Base-by-base conservation (phyloP, 2,329 filamentous ascomycete genomes). In the Graphium sp. region DNA sequence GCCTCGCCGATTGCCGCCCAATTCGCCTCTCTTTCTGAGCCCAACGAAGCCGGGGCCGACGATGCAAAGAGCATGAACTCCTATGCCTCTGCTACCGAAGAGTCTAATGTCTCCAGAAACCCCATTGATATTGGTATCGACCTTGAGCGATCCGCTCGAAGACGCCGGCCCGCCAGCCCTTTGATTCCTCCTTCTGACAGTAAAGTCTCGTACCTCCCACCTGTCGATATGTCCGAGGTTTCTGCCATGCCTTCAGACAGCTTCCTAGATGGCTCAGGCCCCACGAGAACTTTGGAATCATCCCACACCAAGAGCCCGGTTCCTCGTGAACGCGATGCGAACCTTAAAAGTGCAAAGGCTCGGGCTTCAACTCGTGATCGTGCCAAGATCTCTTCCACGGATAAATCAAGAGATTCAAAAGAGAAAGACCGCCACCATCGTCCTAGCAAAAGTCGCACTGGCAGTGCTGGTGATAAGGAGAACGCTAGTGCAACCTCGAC, bases 121-220 rank as follows among this genome's bases (percentile, higher is more conserved):
- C 84, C 84, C 20, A 74, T 94, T 37, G 84, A 94, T 47, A 80
- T 94, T 35, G 87, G 94, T 48, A 81, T 95, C 36, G 66, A 85
- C 42, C 12, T 32, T 5, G 30, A 26, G n/a, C 28, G 32, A n/a
- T 20, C 23, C 9, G 19, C 22, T 32, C 56, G 60, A 37, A 58
- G 63, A 46, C 74, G 63, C 49, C 65, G 63, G 35, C 63, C 59
- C 60, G 79, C 67, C 53, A 93, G 63, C 37, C 87, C 53, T 49
- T 66, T 66, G 44, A 75, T 68, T 35, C 70, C 60, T 41, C 61
- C 51, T 26, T 58, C 47, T 52, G 71, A 54, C 52, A 65, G 46
- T 62, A 31, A 26, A n/a, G 27, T 22, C 9, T 30, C 32, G 14
- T 75, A 53, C 42, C 84, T 78, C 46, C 56, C 74, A 27, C 64